Evolutionary conservation across 2,329 filamentous ascomycete genomes (phyloP), one percentile per base, ranked within the genome.

Genomic region (Scopulariopsis brevicaulis): DNA sequence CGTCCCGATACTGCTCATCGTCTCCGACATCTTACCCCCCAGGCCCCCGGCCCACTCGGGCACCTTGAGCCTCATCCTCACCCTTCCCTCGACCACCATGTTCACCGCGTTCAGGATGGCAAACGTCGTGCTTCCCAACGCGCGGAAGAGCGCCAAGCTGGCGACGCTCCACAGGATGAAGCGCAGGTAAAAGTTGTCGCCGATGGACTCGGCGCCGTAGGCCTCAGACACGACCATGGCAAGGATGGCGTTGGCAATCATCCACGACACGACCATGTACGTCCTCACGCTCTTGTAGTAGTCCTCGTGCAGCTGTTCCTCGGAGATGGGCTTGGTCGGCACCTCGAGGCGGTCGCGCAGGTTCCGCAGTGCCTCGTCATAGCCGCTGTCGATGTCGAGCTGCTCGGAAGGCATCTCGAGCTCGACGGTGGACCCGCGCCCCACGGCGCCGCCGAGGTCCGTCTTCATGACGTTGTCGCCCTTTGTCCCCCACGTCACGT

Each of bases 401-500:
- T 99, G 94, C 70, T 99, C 95, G 1, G 85, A 90, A 0, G 95
- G 94, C 92, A 99, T 99, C 68, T 99, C 94, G 6, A 99, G 80
- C 70, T 96, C 90, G 65, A 99, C 94, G 0, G 87, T 90, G 60
- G 86, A 81, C 54, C 78, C 78, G 63, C 88, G 85, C 55, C 85
- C 85, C 7, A 89, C 83, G 14, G 95, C 94, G 6, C 89, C 85
- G 59, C 94, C 94, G 0, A 99, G 84, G 69, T 99, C 95, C 8
- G 89, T 96, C 71, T 90, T 87, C 66, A 94, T 86, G 40, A 96
- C 85, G 71, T 99, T 99, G 79, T 99, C 94, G 59, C 94, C 94
- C 74, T 99, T 99, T 53, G 94, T 99, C 52, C 94, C 94, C 94
- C 94, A 99, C 0, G 92, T 96, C 22, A 99, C 91, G 70, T 99